phyloP scores from a whole-genome alignment of 2,329 filamentous ascomycete genomes.

The Bipolaris victoriae region DNA sequence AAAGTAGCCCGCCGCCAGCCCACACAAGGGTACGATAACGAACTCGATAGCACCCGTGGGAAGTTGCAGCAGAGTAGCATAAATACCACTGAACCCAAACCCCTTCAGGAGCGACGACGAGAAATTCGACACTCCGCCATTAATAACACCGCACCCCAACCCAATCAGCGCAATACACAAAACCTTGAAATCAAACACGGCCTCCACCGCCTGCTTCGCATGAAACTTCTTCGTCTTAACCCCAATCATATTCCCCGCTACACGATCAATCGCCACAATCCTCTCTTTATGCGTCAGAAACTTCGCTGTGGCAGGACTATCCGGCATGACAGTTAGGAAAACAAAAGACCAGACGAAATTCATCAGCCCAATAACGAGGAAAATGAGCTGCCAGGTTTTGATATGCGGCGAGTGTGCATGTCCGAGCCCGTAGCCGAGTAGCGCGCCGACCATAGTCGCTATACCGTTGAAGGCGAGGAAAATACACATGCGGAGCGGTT shows the following conservation, averaged over 20 bases:
- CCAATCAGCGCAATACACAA: slow-evolving; percentile 52
- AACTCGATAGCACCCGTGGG: slow-evolving; percentile 55
- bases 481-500: slow-evolving; percentile 55
- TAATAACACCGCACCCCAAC: slow-evolving; percentile 55
- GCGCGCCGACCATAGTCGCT: slow-evolving; percentile 47
- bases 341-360: slow-evolving; percentile 48
- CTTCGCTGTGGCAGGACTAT: slow-evolving; percentile 44
- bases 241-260: slow-evolving; percentile 51
- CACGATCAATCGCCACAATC: slow-evolving; percentile 50
- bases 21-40: slow-evolving; percentile 47
- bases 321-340: slow-evolving; percentile 48
- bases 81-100: slow-evolving; percentile 51
- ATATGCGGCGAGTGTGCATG: slow-evolving; percentile 35
- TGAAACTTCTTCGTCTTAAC: slow-evolving; percentile 51
- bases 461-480: slow-evolving; percentile 50
- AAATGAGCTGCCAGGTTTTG: slow-evolving; percentile 47
- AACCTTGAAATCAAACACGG: slow-evolving; percentile 49
- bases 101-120: slow-evolving; percentile 55
- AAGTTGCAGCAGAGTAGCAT: slow-evolving; percentile 52
- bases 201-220: slow-evolving; percentile 49
- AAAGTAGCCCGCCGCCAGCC: slow-evolving; percentile 43
- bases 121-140: slow-evolving; percentile 60
- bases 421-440: slow-evolving; percentile 47
- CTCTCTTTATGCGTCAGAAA: slow-evolving; percentile 50
- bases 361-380: slow-evolving; percentile 46